Base-by-base conservation (phyloP, 2,329 filamentous ascomycete genomes). In the Microcyclospora tardicrescens region DNA sequence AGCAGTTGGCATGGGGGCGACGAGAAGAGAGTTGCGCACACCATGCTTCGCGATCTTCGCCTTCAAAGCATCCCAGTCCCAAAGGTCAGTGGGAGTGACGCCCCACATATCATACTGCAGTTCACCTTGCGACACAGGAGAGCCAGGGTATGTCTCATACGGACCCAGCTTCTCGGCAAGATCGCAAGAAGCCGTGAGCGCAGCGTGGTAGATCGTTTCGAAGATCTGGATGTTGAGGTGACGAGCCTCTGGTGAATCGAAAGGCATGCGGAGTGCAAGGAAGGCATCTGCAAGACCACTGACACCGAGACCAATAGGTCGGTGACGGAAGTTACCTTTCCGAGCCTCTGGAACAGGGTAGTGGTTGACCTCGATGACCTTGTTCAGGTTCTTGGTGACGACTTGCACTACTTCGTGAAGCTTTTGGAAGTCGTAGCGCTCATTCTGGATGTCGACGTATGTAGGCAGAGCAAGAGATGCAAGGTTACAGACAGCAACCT, bases 101-200 rank as follows among this genome's bases (percentile, higher is more conserved):
- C 84, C 79, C 91, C 91, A 98, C 85, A 98, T 93, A 63, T 98
- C 91, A 56, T 91, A 96, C 64, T 98, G 91, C 32, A 98, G 83
- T 54, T 93, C 84, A 45, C 91, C 91, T 66, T 96, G 79, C 1
- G 91, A 96, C 42, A 91, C 82, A 24, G 91, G 91, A 19, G 85
- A 95, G 45, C 91, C 91, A 61, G 89, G 75, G 60, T 95, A 98
- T 3, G 86, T 86, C 51, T 80, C 73, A 65, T 98, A 98, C 5
- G 86, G 64, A 3, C 91, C 91, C 41, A 87, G 66, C 50, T 81
- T 69, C 69, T 85, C 81, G 45, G 91, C 85, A 48, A 96, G 68
- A 41, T 94, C 79, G 57, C 82, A 78, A 1, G 91, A 98, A 15
- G 85, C 81, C 39, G 87, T 94, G 46, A 96, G 69, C 41, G 86